Evolutionary conservation across 1,284 basidiomycete species (phyloP).

Genomic region (Leccinum griseonigrum): DNA sequence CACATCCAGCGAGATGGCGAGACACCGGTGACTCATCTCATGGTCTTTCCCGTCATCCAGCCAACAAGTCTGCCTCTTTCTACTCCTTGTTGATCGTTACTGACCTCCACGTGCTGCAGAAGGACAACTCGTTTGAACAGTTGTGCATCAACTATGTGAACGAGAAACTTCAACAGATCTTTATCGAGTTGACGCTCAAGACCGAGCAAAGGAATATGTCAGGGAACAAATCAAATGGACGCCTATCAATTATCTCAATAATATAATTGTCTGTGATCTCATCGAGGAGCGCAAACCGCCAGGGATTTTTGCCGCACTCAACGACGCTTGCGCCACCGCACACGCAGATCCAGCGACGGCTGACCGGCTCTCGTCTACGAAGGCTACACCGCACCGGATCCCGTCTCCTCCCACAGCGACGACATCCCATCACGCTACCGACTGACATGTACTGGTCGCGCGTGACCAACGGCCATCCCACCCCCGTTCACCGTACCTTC

Average conservation of each 20-base stretch:
- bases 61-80: too few relatives aligned
- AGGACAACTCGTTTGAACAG: constrained; percentile 99
- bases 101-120: too few relatives aligned
- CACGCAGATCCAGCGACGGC: constrained; percentile 97
- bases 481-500: constrained; percentile 21
- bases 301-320: constrained; percentile 98
- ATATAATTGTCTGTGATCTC: constrained; percentile 96
- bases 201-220: constrained; percentile 99
- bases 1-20: too few relatives aligned
- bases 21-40: too few relatives aligned
- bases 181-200: constrained; percentile 98
- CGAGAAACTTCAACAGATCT: constrained; percentile 98
- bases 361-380: constrained; percentile 42
- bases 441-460: too few relatives aligned
- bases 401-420: too few relatives aligned
- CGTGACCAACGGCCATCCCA: too few relatives aligned
- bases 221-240: constrained; percentile 99
- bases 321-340: constrained; percentile 97
- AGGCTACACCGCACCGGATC: too few relatives aligned
- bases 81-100: too few relatives aligned
- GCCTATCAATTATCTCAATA: constrained; percentile 97
- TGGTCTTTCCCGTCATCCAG: too few relatives aligned
- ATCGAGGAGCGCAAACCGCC: constrained; percentile 97
- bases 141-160: constrained; percentile 99
- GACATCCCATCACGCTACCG: too few relatives aligned